Conservation (phyloP, 2,329 filamentous ascomycete genomes). For the Dendryphion nanum region DNA sequence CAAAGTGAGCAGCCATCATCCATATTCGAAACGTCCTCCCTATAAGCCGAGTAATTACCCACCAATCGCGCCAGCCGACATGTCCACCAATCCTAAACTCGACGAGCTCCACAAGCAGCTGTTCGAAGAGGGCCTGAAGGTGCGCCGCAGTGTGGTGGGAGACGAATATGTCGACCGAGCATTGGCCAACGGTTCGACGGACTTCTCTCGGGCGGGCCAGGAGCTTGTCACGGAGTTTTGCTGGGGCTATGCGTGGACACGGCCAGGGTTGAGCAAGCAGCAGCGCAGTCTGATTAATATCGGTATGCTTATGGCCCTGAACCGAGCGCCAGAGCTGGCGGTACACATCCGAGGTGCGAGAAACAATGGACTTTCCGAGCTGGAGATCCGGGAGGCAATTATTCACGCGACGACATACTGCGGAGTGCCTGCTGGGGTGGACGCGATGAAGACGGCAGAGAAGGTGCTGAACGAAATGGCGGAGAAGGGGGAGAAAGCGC, state of each 20-base stretch:
- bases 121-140: slow-evolving; percentile 60
- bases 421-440: slow-evolving; percentile 55
- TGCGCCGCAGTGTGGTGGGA: slow-evolving; percentile 61
- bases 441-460: slow-evolving; percentile 54
- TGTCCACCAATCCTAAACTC: slow-evolving; percentile 43
- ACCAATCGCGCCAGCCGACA: slow-evolving; percentile 19
- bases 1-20: neutral
- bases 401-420: slow-evolving; percentile 53
- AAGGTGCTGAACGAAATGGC: slow-evolving; percentile 54
- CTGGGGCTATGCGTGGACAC: slow-evolving; percentile 65
- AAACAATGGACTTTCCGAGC: slow-evolving; percentile 61
- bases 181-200: slow-evolving; percentile 54
- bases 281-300: slow-evolving; percentile 63
- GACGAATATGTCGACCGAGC: slow-evolving; percentile 60
- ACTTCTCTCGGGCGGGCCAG: slow-evolving; percentile 62
- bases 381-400: slow-evolving; percentile 62
- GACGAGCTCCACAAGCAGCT: slow-evolving; percentile 52
- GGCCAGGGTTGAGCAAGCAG: slow-evolving; percentile 61
- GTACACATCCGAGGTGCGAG: slow-evolving; percentile 63
- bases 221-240: slow-evolving; percentile 63
- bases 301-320: slow-evolving; percentile 63
- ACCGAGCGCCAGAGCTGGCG: slow-evolving; percentile 58
- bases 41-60: slow-evolving; percentile 4
- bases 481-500: slow-evolving; percentile 41
- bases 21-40: too few species aligned